Evolutionary conservation across 345 rosid species (phyloP).

Genomic region (Eucalyptus regnans): DNA sequence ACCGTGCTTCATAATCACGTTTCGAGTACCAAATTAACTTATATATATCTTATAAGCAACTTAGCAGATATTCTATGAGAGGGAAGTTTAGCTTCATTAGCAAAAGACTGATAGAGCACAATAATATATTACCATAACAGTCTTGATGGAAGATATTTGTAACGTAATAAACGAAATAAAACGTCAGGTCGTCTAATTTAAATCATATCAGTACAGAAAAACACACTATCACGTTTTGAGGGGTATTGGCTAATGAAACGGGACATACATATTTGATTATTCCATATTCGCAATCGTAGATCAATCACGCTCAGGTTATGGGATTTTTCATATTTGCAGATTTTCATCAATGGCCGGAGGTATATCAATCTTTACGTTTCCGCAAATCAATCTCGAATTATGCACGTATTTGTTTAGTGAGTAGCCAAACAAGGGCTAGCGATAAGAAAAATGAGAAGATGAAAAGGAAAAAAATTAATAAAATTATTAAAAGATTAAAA

Average conservation of each 20-base stretch:
- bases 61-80: not conserved
- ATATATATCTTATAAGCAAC: not conserved
- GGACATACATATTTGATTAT: fast-evolving
- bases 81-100: not conserved
- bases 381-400: fast-evolving
- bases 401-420: too few species aligned
- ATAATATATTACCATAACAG: too few species aligned
- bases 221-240: too few species aligned
- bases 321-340: fast-evolving
- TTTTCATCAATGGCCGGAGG: too few species aligned
- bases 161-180: too few species aligned
- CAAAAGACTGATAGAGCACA: not conserved
- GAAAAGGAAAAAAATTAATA: too few species aligned
- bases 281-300: too few species aligned
- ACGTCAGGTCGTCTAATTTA: fast-evolving
- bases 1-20: not conserved
- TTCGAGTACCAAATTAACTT: not conserved
- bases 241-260: fast-evolving
- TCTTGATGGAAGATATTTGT: too few species aligned
- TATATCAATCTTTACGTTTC: too few species aligned
- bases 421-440: fast-evolving
- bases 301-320: too few species aligned
- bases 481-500: too few species aligned
- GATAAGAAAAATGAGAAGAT: too few species aligned
- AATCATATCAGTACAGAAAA: fast-evolving